These are phyloP conservation scores for Termitomyces sp. DNA, from an alignment of 768 basidiomycete genomes.

Conservation along the genomic window DNA sequence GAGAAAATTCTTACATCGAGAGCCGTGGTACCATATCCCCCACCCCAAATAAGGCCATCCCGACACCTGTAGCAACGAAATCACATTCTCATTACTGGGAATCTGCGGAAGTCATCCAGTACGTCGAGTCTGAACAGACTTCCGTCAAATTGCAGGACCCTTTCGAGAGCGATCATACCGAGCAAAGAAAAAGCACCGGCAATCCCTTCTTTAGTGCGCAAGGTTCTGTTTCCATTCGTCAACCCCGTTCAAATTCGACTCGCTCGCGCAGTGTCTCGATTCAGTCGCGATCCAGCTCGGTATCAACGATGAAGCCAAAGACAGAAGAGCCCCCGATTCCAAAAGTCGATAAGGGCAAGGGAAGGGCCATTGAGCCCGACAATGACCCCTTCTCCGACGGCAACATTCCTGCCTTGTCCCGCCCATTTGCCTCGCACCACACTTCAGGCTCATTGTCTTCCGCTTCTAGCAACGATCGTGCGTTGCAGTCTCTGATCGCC, in stretches of 20 bases:
- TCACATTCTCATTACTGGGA: constrained; percentile 60
- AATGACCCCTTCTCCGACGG: constrained; percentile 38
- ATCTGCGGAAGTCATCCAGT: constrained; percentile 57
- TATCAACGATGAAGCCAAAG: constrained; percentile 15
- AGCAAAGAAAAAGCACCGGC: constrained; percentile 31
- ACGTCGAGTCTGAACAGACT: constrained; percentile 25
- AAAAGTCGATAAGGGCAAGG: constrained; percentile 21
- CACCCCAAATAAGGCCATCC: constrained; percentile 44
- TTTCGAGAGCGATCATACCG: constrained; percentile 18
- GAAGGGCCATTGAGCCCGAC: constrained; percentile 8
- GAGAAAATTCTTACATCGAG: constrained; percentile 36
- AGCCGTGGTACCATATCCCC: constrained; percentile 47
- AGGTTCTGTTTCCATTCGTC: constrained; percentile 15
- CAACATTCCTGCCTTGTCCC: constrained; percentile 22
- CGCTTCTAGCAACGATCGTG: constrained; percentile 42
- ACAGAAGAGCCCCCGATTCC: constrained; percentile 1
- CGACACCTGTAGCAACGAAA: constrained; percentile 52
- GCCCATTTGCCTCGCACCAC: constrained; percentile 25
- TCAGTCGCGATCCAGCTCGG: constrained; percentile 35
- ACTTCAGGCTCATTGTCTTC: constrained; percentile 30
- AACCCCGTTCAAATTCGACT: constrained; percentile 35
- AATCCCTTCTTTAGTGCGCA: constrained; percentile 37
- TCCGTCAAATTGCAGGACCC: constrained; percentile 10
- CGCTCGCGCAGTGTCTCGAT: constrained; percentile 25
- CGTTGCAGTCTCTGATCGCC: constrained; percentile 60